Percentiles rank a stretch among this genome's conserved stretches.
Conservation (phyloP, 306 rosid species). For the Quercus engelmannii region DNA sequence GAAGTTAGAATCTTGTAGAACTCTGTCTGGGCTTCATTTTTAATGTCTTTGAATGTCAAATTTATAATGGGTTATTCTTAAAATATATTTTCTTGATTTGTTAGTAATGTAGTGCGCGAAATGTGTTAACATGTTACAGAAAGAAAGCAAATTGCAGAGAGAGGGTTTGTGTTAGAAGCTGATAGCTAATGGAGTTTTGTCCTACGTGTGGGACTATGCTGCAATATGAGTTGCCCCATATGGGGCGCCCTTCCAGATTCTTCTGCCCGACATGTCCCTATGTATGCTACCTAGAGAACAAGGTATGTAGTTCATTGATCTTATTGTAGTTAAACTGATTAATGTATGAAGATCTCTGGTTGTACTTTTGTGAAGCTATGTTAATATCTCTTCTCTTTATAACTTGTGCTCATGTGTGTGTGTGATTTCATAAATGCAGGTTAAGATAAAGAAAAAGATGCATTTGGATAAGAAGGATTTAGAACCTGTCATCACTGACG, state of each 20-base stretch:
- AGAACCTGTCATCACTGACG: constrained; percentile 45
- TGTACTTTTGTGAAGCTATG: neutral
- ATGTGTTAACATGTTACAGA: neutral
- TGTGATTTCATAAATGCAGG: constrained; percentile 31
- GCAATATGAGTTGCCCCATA: constrained; percentile 46
- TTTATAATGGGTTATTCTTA: neutral
- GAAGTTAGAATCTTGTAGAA: no score
- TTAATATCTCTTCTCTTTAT: neutral
- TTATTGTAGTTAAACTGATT: neutral
- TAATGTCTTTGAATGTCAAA: neutral
- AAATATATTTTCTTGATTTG: neutral
- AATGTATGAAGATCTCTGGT: neutral
- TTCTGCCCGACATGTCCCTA: constrained; percentile 63
- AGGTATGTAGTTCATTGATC: constrained; percentile 21
- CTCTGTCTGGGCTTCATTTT: neutral
- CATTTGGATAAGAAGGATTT: constrained; percentile 50
- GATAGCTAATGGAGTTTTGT: constrained; percentile 56
- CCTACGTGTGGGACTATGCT: constrained; percentile 61
- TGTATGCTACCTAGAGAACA: constrained; percentile 37
- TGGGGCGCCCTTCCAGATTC: constrained; percentile 51
- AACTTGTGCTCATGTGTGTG: neutral
- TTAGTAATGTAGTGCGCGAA: neutral
- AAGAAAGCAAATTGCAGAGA: neutral
- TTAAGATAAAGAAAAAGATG: constrained; percentile 57
- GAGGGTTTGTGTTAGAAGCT: neutral